Percentiles rank a stretch among this genome's conserved stretches.
Evolutionary conservation across 106 monocot genomes (phyloP).

Genomic region (Cymbidium sinense): DNA sequence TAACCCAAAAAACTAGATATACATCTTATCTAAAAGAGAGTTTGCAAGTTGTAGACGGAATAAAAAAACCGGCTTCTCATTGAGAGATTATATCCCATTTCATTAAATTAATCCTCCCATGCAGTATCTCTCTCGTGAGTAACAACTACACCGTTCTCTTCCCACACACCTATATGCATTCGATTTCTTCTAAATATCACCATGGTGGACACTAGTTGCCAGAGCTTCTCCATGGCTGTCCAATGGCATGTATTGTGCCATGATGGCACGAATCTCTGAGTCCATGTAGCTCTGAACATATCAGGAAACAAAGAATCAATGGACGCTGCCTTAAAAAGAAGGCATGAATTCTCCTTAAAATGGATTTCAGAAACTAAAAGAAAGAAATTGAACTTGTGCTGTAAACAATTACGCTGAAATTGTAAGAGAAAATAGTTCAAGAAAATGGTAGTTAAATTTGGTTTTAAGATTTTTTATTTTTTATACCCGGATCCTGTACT

Average conservation of each 20-base stretch:
- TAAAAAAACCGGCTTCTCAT: too few relatives aligned
- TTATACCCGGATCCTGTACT: constrained; percentile 87
- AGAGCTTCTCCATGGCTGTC: constrained; percentile 38
- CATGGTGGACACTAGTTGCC: constrained; percentile 17
- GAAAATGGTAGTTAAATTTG: neutral
- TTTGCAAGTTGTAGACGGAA: too few relatives aligned
- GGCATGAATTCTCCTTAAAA: neutral
- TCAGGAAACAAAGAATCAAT: neutral
- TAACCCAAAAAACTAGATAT: too few relatives aligned
- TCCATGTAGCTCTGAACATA: constrained; percentile 55
- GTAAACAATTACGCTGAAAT: neutral
- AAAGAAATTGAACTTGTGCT: neutral
- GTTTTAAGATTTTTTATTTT: constrained; percentile 4
- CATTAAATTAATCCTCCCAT: too few relatives aligned
- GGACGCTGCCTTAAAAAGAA: too few relatives aligned
- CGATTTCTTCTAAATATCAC: constrained; percentile 32
- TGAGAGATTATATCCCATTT: too few relatives aligned
- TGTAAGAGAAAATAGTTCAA: neutral
- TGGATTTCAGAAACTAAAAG: neutral
- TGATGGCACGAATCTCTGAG: constrained; percentile 66
- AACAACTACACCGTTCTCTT: too few relatives aligned
- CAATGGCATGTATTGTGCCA: constrained; percentile 74
- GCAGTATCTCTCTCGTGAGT: too few relatives aligned
- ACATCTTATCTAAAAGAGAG: too few relatives aligned
- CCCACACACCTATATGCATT: too few relatives aligned